phyloP scores from a whole-genome alignment of 2,329 filamentous ascomycete species.

The Trematosphaeria pertusa region DNA sequence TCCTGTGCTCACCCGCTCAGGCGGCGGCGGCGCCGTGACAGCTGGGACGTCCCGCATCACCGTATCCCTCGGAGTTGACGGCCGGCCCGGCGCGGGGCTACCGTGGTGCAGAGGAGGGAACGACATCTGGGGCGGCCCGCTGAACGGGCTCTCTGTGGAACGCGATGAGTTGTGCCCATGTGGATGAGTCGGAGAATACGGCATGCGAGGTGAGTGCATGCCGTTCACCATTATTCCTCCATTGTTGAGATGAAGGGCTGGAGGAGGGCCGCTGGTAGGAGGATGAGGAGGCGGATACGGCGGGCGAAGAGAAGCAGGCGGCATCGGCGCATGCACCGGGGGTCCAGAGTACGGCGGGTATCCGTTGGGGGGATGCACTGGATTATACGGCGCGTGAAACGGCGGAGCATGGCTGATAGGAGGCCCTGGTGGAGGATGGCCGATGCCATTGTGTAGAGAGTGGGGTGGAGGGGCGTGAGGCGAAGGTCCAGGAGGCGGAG shows the following conservation, averaged over 20 bases:
- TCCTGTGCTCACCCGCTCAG: conserved; percentile 41
- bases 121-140: conserved; percentile 32
- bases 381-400: conserved; percentile 41
- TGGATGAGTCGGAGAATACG: conserved; percentile 46
- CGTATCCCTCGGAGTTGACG: conserved; percentile 43
- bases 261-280: conserved; percentile 34
- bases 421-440: conserved; percentile 30
- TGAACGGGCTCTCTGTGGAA: conserved; percentile 45
- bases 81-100: conserved; percentile 41
- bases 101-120: conserved; percentile 40
- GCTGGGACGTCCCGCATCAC: conserved; percentile 42
- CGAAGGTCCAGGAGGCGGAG: conserved; percentile 27
- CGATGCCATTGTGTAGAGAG: conserved; percentile 39
- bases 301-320: conserved; percentile 33
- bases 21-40: conserved; percentile 31
- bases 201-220: conserved; percentile 47
- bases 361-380: conserved; percentile 39
- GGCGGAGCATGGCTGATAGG: conserved; percentile 35
- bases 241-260: conserved; percentile 43
- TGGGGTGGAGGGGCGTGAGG: conserved; percentile 31
- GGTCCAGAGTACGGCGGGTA: conserved; percentile 42
- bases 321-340: conserved; percentile 37
- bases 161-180: conserved; percentile 43
- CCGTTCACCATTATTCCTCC: conserved; percentile 44
- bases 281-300: conserved; percentile 33